phyloP scores from a whole-genome alignment of 2,329 filamentous ascomycete genomes.

The Verticillium klebahnii region DNA sequence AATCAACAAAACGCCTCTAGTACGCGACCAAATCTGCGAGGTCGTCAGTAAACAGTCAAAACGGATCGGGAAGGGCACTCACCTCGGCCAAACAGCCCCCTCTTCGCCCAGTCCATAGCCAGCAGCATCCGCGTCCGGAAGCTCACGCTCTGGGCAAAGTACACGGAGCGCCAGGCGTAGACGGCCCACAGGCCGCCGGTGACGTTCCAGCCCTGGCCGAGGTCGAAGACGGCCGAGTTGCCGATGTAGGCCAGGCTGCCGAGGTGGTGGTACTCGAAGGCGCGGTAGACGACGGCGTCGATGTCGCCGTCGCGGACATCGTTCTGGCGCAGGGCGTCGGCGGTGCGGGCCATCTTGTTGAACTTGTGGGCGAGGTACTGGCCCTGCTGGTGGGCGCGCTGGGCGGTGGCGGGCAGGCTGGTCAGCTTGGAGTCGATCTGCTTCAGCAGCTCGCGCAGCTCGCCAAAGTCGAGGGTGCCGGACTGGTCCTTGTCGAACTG shows the following conservation, averaged over 20 bases:
- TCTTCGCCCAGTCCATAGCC: constrained; percentile 99
- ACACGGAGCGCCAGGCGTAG: constrained; percentile 93
- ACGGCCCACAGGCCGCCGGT: constrained; percentile 86
- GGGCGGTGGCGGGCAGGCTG: constrained; percentile 88
- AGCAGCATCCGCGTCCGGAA: constrained; percentile 81
- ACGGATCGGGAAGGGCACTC: constrained; percentile 29
- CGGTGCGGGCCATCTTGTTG: constrained; percentile 78
- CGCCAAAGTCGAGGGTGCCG: constrained; percentile 89
- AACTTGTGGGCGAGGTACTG: constrained; percentile 90
- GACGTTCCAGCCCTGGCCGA: constrained; percentile 70
- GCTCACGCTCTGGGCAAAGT: constrained; percentile 97
- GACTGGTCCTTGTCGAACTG: constrained; percentile 91
- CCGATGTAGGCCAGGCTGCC: constrained; percentile 93
- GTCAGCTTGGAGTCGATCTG: constrained; percentile 96
- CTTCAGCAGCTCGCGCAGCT: constrained; percentile 79
- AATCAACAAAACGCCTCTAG: neutral
- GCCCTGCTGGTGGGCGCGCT: constrained; percentile 94
- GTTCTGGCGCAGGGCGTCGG: constrained; percentile 72
- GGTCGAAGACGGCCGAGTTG: constrained; percentile 93
- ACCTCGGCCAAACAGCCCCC: constrained; percentile 94
- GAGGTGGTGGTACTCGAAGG: constrained; percentile 90
- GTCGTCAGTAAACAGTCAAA: neutral
- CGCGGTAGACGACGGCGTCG: constrained; percentile 87
- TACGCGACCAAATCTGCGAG: neutral
- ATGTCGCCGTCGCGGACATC: constrained; percentile 83